Evolutionary conservation across 169 alveolate genomes (phyloP).

Genomic region (Cryptosporidium meleagridis): DNA sequence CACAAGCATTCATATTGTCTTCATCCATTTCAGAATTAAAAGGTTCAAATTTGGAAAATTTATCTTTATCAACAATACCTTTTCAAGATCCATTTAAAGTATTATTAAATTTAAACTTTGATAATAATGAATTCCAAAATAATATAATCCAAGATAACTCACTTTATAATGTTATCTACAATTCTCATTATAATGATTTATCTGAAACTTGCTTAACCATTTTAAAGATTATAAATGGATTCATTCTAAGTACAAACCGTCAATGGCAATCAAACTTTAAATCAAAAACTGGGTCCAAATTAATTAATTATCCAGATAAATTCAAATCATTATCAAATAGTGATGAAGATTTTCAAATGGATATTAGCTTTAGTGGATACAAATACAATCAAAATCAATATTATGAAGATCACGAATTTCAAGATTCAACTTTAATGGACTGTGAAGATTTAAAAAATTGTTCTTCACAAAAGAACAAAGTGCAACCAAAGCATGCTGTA

Average conservation of each 20-base stretch:
- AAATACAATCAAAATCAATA: neutral
- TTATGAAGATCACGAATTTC: neutral
- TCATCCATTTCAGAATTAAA: neutral
- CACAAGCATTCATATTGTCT: constrained; percentile 28
- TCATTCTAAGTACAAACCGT: constrained; percentile 3
- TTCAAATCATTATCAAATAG: neutral
- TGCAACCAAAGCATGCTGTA: neutral
- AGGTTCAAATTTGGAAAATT: neutral
- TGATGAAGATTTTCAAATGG: neutral
- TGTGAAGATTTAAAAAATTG: neutral
- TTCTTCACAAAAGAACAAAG: neutral
- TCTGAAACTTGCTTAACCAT: neutral
- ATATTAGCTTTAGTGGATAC: neutral
- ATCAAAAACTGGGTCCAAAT: neutral
- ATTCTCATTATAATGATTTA: constrained; percentile 25
- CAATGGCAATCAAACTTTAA: neutral
- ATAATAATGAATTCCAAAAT: neutral
- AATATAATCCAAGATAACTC: neutral
- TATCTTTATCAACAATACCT: neutral
- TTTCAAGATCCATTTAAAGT: constrained; percentile 20
- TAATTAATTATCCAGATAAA: neutral
- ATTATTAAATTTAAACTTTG: neutral
- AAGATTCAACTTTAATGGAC: neutral
- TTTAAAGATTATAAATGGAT: constrained; percentile 14
- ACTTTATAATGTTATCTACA: neutral